These are phyloP conservation scores for Linnemannia hyalina DNA, from an alignment of 192 early-diverging fungal genomes.

Conservation along the genomic window DNA sequence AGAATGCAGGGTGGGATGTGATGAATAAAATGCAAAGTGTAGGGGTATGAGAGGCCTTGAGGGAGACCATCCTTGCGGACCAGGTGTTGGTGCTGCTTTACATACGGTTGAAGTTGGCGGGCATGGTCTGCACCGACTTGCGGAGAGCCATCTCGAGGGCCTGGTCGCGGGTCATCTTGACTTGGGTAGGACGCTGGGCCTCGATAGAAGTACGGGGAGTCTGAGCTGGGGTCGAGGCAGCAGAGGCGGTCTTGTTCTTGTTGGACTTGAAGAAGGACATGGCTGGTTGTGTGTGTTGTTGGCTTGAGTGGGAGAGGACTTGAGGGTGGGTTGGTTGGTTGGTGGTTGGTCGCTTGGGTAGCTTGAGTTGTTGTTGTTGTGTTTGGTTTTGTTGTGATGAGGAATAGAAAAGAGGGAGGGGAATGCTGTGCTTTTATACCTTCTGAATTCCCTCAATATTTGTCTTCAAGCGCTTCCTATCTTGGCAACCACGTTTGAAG, in stretches of 20 bases:
- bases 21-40: no score
- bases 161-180: background rate
- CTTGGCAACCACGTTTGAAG: background rate
- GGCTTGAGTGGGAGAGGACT: no score
- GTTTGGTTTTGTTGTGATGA: background rate
- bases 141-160: background rate
- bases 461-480: background rate
- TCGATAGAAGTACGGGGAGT: constrained; percentile 14
- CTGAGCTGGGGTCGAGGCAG: constrained; percentile 4
- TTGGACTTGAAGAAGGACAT: constrained; percentile 20
- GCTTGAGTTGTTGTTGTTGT: background rate
- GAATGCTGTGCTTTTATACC: background rate
- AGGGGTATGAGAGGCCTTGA: no score
- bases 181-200: background rate
- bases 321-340: background rate
- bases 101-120: no score
- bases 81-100: no score
- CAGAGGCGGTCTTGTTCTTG: constrained; percentile 21
- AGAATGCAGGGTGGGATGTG: no score
- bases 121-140: background rate
- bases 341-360: background rate
- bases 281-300: background rate
- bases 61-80: no score
- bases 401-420: background rate
- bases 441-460: background rate